Base-by-base conservation (phyloP, 768 basidiomycete species). In the Lyophyllum decastes region DNA sequence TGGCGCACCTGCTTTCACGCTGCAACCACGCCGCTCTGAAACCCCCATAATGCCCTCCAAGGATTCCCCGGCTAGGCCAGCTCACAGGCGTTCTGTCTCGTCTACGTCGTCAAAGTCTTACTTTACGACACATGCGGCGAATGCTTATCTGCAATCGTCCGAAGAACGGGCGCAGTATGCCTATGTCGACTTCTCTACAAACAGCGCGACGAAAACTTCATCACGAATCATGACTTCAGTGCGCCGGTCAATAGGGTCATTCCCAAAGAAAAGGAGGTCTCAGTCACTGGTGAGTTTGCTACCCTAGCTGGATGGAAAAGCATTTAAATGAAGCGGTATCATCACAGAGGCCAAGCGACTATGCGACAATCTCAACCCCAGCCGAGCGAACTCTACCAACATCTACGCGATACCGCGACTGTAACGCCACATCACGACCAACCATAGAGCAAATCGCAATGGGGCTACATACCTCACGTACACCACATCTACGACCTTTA, bases 391-490 rank as follows among this genome's bases (percentile, higher is more conserved):
- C 64, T 57, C 46, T 70, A 22, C 49, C 65, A 58, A 58, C 64
- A 4, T 62, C 65, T 26, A 68, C 78, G 57, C 76, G 70, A 61
- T 69, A 73, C 51, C 79, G 73, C 58, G 65, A 73, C 48, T 76
- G 79, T 59, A 69, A 79, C 26, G 61, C 76, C 25, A 57, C 74
- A 24, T 67, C 74, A 21, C 84, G 81, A 16, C 89, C 89, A 1
- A 87, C 85, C 47, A 79, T 89, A 40, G 84, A 88, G 64, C 89
- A 91, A 72, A 91, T 91, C 59, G 86, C 87, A 14, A 90, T 91
- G 88, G 89, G 89, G 19, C 78, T 91, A 22, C 89, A 91, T 69
- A 74, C 88, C 27, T 90, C 89, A 6, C 83, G 87, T 35, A 91
- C 89, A 1, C 89, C 89, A 3, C 89, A 90, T 67, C 72, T 90